A percentile compares a stretch with the other conserved stretches of the same genome.
phyloP scores from a whole-genome alignment of 345 rosid genomes.

The Triadica sebifera region DNA sequence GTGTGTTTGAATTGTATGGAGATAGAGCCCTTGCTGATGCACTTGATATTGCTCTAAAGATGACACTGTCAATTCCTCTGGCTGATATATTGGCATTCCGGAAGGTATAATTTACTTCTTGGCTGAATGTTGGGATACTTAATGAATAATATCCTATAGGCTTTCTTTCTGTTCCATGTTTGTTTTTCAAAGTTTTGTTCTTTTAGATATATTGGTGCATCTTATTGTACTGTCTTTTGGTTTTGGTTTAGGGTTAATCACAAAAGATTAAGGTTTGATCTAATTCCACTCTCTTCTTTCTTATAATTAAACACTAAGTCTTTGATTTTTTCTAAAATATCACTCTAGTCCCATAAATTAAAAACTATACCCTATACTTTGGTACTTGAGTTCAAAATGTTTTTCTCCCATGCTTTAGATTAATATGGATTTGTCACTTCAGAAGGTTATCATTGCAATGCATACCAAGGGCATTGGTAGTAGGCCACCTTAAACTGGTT shows the following conservation, averaged over 20 bases:
- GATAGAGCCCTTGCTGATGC: slow-evolving; percentile 97
- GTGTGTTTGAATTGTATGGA: slow-evolving; percentile 96
- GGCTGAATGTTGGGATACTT: background rate
- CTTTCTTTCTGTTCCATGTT: background rate
- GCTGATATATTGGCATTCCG: slow-evolving; percentile 88
- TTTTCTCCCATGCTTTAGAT: background rate
- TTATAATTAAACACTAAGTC: too few species aligned
- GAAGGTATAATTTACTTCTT: slow-evolving; percentile 54
- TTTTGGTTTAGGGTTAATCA: background rate
- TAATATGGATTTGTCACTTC: background rate
- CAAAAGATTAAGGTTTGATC: background rate
- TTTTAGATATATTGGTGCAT: background rate
- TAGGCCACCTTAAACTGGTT: background rate
- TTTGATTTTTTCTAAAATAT: too few species aligned
- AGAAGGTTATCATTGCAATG: background rate
- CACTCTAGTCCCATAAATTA: too few species aligned
- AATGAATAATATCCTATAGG: background rate
- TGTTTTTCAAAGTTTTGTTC: background rate
- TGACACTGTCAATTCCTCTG: slow-evolving; percentile 87
- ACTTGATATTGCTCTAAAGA: slow-evolving; percentile 83
- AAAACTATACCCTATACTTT: too few species aligned
- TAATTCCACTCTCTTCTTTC: too few species aligned
- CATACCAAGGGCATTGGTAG: background rate
- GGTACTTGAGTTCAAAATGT: background rate
- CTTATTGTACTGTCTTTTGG: background rate